These are phyloP conservation scores for Venturiaceae sp. DNA, from an alignment of 2,329 filamentous ascomycete species.

Conservation along the genomic window DNA sequence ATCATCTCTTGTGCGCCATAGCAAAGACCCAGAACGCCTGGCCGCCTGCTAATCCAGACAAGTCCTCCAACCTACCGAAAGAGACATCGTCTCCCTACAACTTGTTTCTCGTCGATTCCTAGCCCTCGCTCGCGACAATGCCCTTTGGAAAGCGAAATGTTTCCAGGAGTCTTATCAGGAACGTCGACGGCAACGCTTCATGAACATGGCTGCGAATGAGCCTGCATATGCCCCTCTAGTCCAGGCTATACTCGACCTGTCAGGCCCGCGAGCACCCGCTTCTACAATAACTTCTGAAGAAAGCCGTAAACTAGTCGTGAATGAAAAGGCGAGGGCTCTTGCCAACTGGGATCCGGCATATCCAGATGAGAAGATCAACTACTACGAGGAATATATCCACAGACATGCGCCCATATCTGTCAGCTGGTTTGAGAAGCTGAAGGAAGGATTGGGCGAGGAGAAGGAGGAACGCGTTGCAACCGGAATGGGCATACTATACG, in stretches of 20 bases:
- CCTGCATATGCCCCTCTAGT: slow-evolving; percentile 31
- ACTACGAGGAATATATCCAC: slow-evolving; percentile 85
- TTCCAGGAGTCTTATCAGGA: slow-evolving; percentile 62
- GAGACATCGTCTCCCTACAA: slow-evolving; percentile 58
- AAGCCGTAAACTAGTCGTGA: slow-evolving; percentile 19
- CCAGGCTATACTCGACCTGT: slow-evolving; percentile 20
- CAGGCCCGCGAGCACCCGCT: slow-evolving; percentile 11
- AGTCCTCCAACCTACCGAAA: slow-evolving; percentile 12
- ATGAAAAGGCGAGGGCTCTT: slow-evolving; percentile 45
- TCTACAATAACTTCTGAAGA: slow-evolving; percentile 12
- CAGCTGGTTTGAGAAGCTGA: slow-evolving; percentile 65
- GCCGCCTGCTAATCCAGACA: neutral
- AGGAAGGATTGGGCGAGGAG: slow-evolving; percentile 24
- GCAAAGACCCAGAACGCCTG: neutral
- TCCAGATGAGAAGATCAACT: slow-evolving; percentile 61
- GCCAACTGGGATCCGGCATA: slow-evolving; percentile 80
- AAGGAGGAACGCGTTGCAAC: slow-evolving; percentile 41
- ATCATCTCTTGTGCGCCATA: slow-evolving; percentile 29
- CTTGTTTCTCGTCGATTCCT: slow-evolving; percentile 58
- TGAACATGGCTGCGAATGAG: slow-evolving; percentile 29
- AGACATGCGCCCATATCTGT: slow-evolving; percentile 64
- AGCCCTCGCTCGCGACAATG: slow-evolving; percentile 60
- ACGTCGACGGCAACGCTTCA: slow-evolving; percentile 46
- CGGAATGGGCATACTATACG: slow-evolving; percentile 58
- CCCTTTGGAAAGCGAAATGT: slow-evolving; percentile 66